Base-by-base conservation (phyloP, 768 basidiomycete species). In the Dacryopinax spathularia region DNA sequence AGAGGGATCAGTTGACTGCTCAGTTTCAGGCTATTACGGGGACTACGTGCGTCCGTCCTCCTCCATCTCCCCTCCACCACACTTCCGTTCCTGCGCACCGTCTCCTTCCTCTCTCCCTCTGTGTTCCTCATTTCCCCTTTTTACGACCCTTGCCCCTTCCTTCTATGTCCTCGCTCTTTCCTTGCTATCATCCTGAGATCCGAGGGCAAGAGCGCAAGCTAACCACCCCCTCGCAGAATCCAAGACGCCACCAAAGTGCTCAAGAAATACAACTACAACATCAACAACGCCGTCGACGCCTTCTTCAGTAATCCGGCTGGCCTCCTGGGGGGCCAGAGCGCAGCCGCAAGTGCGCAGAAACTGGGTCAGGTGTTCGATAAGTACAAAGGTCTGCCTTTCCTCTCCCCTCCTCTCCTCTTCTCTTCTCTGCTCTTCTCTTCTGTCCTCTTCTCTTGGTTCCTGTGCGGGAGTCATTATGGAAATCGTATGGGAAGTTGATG, bases 301-400 rank as follows among this genome's bases (percentile, higher is more conserved):
- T 72, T 61, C 66, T 73, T 39, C 64, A 62, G 61, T 60, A 67
- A 69, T 22, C 60, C 62, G 0, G 9, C 37, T 33, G 62, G 68
- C 10, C 2, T 43, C 12, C 36, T 61, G 2, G 56, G 43, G 7
- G 15, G 39, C 4, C 59, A 33, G 27, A 16, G 43, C 1, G 64
- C 62, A 39, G 2, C 18, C 10, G 34, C 63, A 63, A 48, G 62
- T 5, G 62, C 44, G 35, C 43, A 77, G 74, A 86, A 81, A 67
- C 72, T 89, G 29, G 76, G 72, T 27, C 66, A 75, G 3, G 70
- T 89, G 3, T 90, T 89, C 69, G 82, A 86, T 37, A 77, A 75
- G 61, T 90, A 89, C 72, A 85, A 84, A 76, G 87, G 87, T 84
- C 36, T 41, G 70, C 65, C 18, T 6, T 12, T 4, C 20, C 31